Percentiles rank a stretch among this genome's conserved stretches.
Evolutionary conservation across 768 basidiomycete species (phyloP).

Genomic region (Trichaptum fuscoviolaceum): DNA sequence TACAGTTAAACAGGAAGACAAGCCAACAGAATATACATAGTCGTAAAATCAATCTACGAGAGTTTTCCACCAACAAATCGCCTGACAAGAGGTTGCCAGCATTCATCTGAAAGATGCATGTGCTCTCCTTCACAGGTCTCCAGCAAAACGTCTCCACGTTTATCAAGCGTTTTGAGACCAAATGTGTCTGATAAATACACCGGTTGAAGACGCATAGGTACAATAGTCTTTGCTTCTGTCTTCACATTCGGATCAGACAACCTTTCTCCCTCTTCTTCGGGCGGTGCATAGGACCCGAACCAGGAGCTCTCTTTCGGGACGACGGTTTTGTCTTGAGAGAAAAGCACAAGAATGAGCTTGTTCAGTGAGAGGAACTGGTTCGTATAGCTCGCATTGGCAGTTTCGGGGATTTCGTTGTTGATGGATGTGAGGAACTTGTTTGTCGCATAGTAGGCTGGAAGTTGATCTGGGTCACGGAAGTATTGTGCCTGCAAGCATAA

Average conservation of each 20-base stretch:
- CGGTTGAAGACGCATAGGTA: slow-evolving; percentile 70
- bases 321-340: slow-evolving; percentile 68
- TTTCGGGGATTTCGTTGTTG: slow-evolving; percentile 66
- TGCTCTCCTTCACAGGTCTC: slow-evolving; percentile 67
- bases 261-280: slow-evolving; percentile 25
- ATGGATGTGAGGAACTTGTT: slow-evolving; percentile 69
- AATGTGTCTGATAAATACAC: slow-evolving; percentile 81
- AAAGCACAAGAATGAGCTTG: slow-evolving; percentile 68
- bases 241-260: slow-evolving; percentile 1
- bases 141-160: slow-evolving; percentile 54
- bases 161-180: slow-evolving; percentile 66
- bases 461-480: slow-evolving; percentile 65
- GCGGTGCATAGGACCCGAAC: slow-evolving; percentile 69
- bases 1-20: neutral
- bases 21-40: neutral
- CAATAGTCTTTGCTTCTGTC: slow-evolving; percentile 31
- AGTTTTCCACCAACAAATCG: slow-evolving; percentile 15
- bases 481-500: slow-evolving; percentile 69
- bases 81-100: slow-evolving; percentile 52
- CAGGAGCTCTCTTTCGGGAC: slow-evolving; percentile 82
- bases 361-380: slow-evolving; percentile 55
- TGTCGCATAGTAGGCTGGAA: slow-evolving; percentile 50
- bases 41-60: neutral
- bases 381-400: slow-evolving; percentile 55
- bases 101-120: slow-evolving; percentile 58